These are phyloP conservation scores for Serpula lacrymans DNA, from an alignment of 768 basidiomycete species.

Conservation along the genomic window DNA sequence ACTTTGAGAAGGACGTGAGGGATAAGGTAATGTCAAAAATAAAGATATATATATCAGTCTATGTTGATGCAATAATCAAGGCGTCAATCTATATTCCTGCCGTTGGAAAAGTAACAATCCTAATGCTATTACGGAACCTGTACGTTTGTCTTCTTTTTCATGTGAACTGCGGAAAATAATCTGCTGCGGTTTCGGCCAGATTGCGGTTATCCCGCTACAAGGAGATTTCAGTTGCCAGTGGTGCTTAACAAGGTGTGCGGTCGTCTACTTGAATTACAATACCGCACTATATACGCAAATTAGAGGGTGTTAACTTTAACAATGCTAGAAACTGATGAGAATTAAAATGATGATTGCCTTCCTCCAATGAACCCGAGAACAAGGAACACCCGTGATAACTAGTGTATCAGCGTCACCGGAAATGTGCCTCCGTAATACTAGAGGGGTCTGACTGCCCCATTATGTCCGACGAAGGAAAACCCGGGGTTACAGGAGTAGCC, in stretches of 20 bases:
- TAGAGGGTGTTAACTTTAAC: constrained; percentile 11
- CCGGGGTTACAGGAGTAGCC: constrained; percentile 61
- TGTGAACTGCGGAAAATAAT: constrained; percentile 6
- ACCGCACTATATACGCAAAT: constrained; percentile 30
- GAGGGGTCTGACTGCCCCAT: constrained; percentile 23
- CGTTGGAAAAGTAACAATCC: constrained; percentile 96
- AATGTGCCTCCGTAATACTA: constrained; percentile 48
- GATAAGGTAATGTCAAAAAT: constrained; percentile 65
- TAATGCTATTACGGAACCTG: constrained; percentile 97
- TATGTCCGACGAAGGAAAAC: constrained; percentile 51
- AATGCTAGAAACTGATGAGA: constrained; percentile 9
- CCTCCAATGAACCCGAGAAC: constrained; percentile 9
- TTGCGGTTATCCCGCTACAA: constrained; percentile 28
- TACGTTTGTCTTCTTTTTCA: constrained; percentile 37
- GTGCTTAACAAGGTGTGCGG: constrained; percentile 1
- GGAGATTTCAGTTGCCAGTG: constrained; percentile 7
- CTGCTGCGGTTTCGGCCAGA: constrained; percentile 9
- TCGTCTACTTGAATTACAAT: constrained; percentile 21
- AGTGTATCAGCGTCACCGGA: constrained; percentile 26
- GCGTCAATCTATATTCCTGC: constrained; percentile 93
- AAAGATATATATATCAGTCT: background rate
- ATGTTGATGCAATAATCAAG: constrained; percentile 35
- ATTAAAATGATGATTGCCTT: constrained; percentile 10
- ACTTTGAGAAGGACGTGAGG: constrained; percentile 90
- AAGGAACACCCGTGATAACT: constrained; percentile 5